Evolutionary conservation across 371 early-diverging fungal genomes (phyloP).

Genomic region (Catenaria anguillulae): DNA sequence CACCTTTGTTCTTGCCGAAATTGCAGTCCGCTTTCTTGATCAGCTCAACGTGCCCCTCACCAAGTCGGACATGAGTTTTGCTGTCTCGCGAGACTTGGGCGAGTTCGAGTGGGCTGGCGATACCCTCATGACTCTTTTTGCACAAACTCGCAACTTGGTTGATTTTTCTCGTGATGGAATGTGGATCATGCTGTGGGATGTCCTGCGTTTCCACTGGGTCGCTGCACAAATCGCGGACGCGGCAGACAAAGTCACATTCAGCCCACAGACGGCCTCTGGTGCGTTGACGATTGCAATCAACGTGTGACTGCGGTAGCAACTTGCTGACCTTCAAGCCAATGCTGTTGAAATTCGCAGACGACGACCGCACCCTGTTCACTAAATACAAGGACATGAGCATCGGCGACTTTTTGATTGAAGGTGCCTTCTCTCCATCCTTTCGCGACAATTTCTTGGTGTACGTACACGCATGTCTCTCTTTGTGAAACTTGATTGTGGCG

Average conservation of each 20-base stretch:
- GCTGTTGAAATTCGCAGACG: too few relatives aligned
- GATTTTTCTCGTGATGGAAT: slow-evolving; percentile 13
- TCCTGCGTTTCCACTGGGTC: slow-evolving; percentile 33
- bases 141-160: slow-evolving; percentile 28
- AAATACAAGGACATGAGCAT: slow-evolving; percentile 19
- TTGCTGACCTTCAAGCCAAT: too few relatives aligned
- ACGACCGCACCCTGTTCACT: background rate
- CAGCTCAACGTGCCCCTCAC: slow-evolving; percentile 23
- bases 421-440: slow-evolving; percentile 33
- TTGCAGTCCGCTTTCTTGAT: slow-evolving; percentile 22
- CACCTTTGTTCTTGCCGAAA: too few relatives aligned
- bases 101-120: slow-evolving; percentile 46
- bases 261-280: too few relatives aligned
- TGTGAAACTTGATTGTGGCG: background rate
- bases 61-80: slow-evolving; percentile 35
- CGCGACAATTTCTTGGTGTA: slow-evolving; percentile 32
- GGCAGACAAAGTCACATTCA: slow-evolving; percentile 3
- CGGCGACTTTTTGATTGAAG: slow-evolving; percentile 28
- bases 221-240: slow-evolving; percentile 20
- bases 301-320: too few relatives aligned
- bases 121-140: slow-evolving; percentile 32
- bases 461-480: too few relatives aligned
- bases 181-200: slow-evolving; percentile 34
- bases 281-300: too few relatives aligned
- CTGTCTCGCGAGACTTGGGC: slow-evolving; percentile 39